phyloP scores from a whole-genome alignment of 176 grass and related monocot species.

The Avena insularis region DNA sequence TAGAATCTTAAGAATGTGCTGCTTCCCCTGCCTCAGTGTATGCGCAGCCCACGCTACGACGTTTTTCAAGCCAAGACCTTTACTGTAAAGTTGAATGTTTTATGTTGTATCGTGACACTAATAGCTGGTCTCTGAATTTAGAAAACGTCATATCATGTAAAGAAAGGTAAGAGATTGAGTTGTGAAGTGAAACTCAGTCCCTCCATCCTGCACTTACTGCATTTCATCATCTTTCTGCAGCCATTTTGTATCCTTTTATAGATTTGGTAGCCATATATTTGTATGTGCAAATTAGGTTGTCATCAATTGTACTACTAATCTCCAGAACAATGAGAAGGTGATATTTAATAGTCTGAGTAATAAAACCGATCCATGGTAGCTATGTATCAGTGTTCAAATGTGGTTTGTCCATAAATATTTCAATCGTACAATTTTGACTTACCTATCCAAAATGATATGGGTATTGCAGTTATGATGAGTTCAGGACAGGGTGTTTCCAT shows the following conservation, averaged over 20 bases:
- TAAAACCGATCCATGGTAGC: not conserved
- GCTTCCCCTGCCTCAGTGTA: not conserved
- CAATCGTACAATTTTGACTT: not conserved
- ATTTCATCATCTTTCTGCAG: not conserved
- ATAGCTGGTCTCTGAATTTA: not conserved
- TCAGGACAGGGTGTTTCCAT: not conserved
- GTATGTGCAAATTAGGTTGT: not conserved
- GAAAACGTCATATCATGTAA: slow-evolving; percentile 14
- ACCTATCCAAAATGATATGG: not conserved
- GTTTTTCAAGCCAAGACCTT: slow-evolving; percentile 19
- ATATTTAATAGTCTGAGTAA: not conserved
- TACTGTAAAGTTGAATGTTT: slow-evolving; percentile 5
- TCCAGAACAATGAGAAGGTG: not conserved
- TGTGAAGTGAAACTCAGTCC: slow-evolving; percentile 4
- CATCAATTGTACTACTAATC: not conserved
- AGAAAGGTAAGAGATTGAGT: slow-evolving; percentile 15
- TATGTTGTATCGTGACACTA: slow-evolving; percentile 12
- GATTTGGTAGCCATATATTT: slow-evolving; percentile 6
- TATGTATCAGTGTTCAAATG: not conserved
- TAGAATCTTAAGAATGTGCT: slow-evolving; percentile 40
- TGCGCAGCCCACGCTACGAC: not conserved
- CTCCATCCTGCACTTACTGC: not conserved
- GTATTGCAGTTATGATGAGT: not conserved
- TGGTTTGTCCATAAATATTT: not conserved
- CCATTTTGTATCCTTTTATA: not conserved